Percentiles rank a stretch among this genome's conserved stretches.
phyloP scores from a whole-genome alignment of 371 early-diverging fungal genomes.

The Circinella umbellata region DNA sequence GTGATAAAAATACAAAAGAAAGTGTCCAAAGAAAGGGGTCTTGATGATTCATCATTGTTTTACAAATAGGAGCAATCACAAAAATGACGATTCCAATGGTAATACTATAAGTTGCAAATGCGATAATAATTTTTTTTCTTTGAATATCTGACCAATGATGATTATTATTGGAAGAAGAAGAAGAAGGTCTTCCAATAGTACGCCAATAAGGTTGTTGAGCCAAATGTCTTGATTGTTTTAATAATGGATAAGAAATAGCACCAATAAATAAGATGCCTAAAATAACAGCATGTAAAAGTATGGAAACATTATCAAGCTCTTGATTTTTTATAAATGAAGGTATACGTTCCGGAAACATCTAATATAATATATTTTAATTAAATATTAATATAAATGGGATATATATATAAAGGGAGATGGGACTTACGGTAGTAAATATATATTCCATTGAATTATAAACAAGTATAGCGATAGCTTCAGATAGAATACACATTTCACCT shows the following conservation, averaged over 20 bases:
- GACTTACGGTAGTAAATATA: slow-evolving; percentile 16
- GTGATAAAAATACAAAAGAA: slow-evolving; percentile 52
- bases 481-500: slow-evolving; percentile 71
- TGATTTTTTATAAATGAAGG: slow-evolving; percentile 30
- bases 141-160: slow-evolving; percentile 14
- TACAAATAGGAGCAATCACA: slow-evolving; percentile 56
- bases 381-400: background rate
- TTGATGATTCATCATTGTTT: slow-evolving; percentile 34
- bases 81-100: slow-evolving; percentile 45
- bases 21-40: slow-evolving; percentile 70
- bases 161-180: background rate
- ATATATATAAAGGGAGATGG: background rate
- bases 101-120: slow-evolving; percentile 42
- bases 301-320: slow-evolving; percentile 34
- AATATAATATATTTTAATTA: background rate
- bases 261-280: slow-evolving; percentile 77
- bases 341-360: slow-evolving; percentile 31
- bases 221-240: slow-evolving; percentile 54
- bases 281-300: slow-evolving; percentile 56
- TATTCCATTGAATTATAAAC: slow-evolving; percentile 44
- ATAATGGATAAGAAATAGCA: slow-evolving; percentile 52
- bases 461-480: slow-evolving; percentile 54
- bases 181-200: slow-evolving; percentile 18
- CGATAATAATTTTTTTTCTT: slow-evolving; percentile 34
- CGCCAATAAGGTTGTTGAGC: slow-evolving; percentile 59